Base-by-base conservation (phyloP, 1,284 basidiomycete genomes). In the Anthracocystis panici-leucophaei region DNA sequence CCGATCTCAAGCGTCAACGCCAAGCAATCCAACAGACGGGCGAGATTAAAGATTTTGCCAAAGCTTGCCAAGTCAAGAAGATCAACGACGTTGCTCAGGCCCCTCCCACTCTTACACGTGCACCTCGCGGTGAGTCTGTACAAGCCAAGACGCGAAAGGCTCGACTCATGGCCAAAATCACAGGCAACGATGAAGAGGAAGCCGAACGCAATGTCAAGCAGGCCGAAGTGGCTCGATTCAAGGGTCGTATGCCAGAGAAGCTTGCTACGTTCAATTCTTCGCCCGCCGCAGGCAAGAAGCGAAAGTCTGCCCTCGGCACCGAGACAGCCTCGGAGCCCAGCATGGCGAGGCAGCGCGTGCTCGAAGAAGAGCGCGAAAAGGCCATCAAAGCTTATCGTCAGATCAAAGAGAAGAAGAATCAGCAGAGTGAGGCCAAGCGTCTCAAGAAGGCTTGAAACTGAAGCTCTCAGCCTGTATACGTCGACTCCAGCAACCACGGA, bases 81-180 rank as follows among this genome's bases (percentile, higher is more conserved):
- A 69, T 83, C 67, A 79, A 76, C 57, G 80, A 83, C 35, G 74
- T 83, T 12, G 80, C 79, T 1, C 75, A 71, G 45, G 77, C 78
- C 16, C 81, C 81, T 16, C 81, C 81, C 4, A 73, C 49, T 8
- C 59, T 83, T 20, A 83, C 82, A 14, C 73, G 69, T 10, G 75
- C 77, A 3, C 80, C 82, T 18, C 65, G 80, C 11, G 78, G 78
- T 16, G 68, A 78, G 49, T 63, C 69, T 12, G 61, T 72, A 5
- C 65, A 67, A 38, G 69, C 78, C 51, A 71, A 76, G 60, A 65
- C 69, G 29, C 46, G 78, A 12, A 80, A 80, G 55, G 76, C 68
- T 5, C 49, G 61, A 33, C 67, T 80, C 51, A 67, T 68, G 44
- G 73, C 75, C 50, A 77, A 78, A 49, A 72, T 80, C 41, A 59